phyloP scores from a whole-genome alignment of 495 filamentous ascomycete species.

The Neurospora sp. region DNA sequence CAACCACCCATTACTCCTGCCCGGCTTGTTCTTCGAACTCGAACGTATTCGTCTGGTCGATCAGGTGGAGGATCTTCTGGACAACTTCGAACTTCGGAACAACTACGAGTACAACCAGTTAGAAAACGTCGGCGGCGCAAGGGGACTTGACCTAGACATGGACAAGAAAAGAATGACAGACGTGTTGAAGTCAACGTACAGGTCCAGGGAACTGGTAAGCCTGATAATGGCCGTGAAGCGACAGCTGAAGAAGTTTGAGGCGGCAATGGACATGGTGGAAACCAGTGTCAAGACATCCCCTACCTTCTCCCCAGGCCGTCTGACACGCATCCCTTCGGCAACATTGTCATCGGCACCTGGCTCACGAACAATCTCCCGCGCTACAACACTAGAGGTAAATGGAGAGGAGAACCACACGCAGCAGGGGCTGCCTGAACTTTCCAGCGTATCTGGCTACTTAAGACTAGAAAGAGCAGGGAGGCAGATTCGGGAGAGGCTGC shows the following conservation, averaged over 20 bases:
- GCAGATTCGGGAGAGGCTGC: neutral
- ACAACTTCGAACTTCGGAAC: neutral
- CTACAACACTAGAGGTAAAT: neutral
- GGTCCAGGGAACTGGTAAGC: neutral
- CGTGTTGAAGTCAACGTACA: neutral
- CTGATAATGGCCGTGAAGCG: neutral
- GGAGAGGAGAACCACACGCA: neutral
- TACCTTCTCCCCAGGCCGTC: neutral
- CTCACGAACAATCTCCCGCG: neutral
- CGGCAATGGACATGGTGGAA: neutral
- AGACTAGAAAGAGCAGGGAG: neutral
- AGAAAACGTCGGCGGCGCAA: neutral
- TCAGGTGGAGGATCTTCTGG: neutral
- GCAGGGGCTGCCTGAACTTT: neutral
- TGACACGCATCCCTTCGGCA: neutral
- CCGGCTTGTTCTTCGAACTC: neutral
- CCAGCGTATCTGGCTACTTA: neutral
- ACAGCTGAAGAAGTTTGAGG: neutral
- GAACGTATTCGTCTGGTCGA: neutral
- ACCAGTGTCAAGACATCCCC: neutral
- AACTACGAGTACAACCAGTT: neutral
- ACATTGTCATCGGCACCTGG: neutral
- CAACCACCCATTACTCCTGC: neutral
- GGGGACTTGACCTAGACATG: neutral
- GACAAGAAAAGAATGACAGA: neutral